Conservation (phyloP, 116 monocot species). For the Dioscorea cayenensis region DNA sequence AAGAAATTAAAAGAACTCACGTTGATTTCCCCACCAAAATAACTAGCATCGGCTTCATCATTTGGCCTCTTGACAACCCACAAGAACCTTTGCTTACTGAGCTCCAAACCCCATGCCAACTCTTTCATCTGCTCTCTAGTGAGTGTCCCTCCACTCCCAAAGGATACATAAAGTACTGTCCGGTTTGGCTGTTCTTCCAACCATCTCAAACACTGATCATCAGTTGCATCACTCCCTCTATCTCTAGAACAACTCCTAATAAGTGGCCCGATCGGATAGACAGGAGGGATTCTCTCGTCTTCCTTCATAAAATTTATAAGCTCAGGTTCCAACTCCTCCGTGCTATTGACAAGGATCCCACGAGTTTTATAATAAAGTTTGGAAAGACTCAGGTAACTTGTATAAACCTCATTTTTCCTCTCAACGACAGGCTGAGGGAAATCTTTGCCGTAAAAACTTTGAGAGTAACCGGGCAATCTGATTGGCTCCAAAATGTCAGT, state of each 20-base stretch:
- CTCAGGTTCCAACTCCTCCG: constrained; percentile 19
- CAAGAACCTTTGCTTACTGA: constrained; percentile 20
- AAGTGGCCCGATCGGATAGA: constrained; percentile 20
- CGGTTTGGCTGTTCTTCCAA: constrained; percentile 11
- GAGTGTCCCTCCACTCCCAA: constrained; percentile 20
- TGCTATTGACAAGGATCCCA: constrained; percentile 24
- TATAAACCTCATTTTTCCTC: constrained; percentile 7
- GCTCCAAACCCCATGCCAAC: constrained; percentile 24
- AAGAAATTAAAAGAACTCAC: constrained; percentile 2
- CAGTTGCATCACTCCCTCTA: background rate
- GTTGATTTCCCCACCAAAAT: background rate
- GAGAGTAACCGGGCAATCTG: constrained; percentile 11
- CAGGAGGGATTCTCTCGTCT: background rate
- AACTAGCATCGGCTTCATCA: background rate
- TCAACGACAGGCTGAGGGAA: constrained; percentile 5
- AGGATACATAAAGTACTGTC: constrained; percentile 19
- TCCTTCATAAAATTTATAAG: background rate
- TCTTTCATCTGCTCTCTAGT: constrained; percentile 14
- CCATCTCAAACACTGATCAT: constrained; percentile 14
- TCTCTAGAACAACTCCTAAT: background rate
- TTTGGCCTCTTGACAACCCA: constrained; percentile 17
- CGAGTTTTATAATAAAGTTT: background rate
- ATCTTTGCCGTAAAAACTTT: constrained; percentile 9
- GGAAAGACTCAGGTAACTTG: background rate
- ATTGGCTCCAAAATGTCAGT: constrained; percentile 12